These are phyloP conservation scores for Aureobasidium melanogenum DNA, from an alignment of 2,329 filamentous ascomycete genomes.

Conservation along the genomic window DNA sequence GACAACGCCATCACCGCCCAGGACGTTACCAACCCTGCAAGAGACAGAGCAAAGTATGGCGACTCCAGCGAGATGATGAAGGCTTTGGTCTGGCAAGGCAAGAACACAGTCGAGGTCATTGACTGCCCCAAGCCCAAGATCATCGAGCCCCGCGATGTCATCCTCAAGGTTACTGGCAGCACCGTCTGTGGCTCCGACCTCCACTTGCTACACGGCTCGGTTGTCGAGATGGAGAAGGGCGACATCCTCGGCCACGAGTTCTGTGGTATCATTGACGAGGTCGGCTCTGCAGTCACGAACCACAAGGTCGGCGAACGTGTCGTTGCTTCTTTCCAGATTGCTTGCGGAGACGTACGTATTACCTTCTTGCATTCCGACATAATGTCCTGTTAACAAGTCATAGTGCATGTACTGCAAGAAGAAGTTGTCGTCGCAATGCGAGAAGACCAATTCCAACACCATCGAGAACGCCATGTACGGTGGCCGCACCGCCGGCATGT, in stretches of 20 bases:
- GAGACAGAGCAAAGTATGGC: conserved; percentile 41
- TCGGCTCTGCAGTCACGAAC: conserved; percentile 35
- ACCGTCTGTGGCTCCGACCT: conserved; percentile 55
- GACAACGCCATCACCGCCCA: conserved; percentile 57
- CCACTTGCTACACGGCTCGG: conserved; percentile 44
- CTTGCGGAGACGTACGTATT: conserved; percentile 37
- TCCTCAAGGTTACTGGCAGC: conserved; percentile 64
- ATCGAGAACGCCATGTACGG: conserved; percentile 70
- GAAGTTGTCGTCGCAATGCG: conserved; percentile 71
- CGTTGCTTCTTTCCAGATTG: conserved; percentile 81
- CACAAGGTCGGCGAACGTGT: conserved; percentile 49
- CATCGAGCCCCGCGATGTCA: conserved; percentile 66
- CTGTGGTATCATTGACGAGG: conserved; percentile 41
- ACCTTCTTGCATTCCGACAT: neutral
- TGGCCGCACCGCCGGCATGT: conserved; percentile 59
- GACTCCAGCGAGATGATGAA: conserved; percentile 60
- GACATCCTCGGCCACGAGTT: conserved; percentile 46
- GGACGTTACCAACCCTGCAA: conserved; percentile 57
- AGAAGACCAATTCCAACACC: conserved; percentile 67
- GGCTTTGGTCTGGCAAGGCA: conserved; percentile 73
- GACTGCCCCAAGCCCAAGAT: conserved; percentile 63
- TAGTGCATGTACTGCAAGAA: conserved; percentile 68
- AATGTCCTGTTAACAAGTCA: neutral
- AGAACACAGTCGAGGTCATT: conserved; percentile 65
- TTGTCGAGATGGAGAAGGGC: conserved; percentile 43